Evolutionary conservation across 495 filamentous ascomycete species (phyloP).

Genomic region (Podospora tetraspora): DNA sequence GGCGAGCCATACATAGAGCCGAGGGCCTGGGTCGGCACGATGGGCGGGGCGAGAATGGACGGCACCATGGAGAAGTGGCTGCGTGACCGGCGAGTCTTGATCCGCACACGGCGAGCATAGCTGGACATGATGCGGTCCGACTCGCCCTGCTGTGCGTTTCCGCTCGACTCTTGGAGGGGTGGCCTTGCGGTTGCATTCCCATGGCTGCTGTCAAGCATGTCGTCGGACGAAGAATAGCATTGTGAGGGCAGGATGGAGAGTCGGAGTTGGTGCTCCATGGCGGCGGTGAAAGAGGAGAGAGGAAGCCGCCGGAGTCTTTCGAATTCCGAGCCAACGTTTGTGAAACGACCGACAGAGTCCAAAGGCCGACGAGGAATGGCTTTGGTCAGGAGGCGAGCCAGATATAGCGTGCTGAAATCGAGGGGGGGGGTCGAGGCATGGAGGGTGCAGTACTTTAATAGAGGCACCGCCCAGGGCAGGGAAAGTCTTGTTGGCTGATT

Average conservation of each 20-base stretch:
- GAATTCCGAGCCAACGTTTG: conserved; percentile 13
- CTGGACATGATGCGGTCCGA: neutral
- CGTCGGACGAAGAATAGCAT: conserved; percentile 26
- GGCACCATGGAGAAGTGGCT: conserved; percentile 27
- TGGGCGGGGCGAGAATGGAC: conserved; percentile 38
- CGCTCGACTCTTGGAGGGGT: conserved; percentile 46
- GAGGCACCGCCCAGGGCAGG: conserved; percentile 10
- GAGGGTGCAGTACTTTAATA: conserved; percentile 27
- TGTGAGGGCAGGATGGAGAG: conserved; percentile 25
- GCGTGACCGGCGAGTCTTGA: conserved; percentile 20
- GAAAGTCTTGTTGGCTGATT: conserved; percentile 13
- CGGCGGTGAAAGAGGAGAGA: conserved; percentile 9
- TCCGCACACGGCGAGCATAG: neutral
- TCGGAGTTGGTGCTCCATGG: conserved; percentile 26
- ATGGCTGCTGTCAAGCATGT: conserved; percentile 16
- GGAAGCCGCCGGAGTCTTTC: conserved; percentile 1
- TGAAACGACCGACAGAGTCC: conserved; percentile 47
- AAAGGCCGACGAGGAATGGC: conserved; percentile 47
- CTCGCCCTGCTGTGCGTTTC: conserved; percentile 39
- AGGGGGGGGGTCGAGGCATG: conserved; percentile 10
- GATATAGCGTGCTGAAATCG: conserved; percentile 30
- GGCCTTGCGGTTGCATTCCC: conserved; percentile 29
- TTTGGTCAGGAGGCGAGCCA: conserved; percentile 30
- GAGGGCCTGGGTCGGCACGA: conserved; percentile 41
- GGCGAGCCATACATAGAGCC: conserved; percentile 33